Evolutionary conservation across 257 asterid species (phyloP), one percentile per base, ranked within the genome.

Genomic region (Verbena officinalis): DNA sequence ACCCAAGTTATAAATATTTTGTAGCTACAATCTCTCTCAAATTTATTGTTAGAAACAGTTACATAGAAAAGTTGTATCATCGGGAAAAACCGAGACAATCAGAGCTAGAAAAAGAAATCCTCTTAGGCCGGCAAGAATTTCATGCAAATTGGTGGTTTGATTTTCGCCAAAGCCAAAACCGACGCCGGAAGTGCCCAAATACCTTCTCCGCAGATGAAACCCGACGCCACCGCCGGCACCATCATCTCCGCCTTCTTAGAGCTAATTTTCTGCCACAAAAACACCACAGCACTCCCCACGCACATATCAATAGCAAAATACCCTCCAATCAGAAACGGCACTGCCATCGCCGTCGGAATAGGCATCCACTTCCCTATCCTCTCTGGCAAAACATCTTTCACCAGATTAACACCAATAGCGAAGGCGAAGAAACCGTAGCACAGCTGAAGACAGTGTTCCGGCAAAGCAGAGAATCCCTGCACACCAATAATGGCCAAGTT

Each of bases 151-250:
- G 97, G 97, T 7, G 97, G 97, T 5, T 57, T 59, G 4, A 90
- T 46, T 70, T 73, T 90, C 3, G 90, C 87, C 80, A 90, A 73
- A 1, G 90, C 92, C 79, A 90, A 81, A 74, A 90, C 24, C 0
- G 97, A 82, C 0, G 96, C 84, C 3, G 97, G 97, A 51, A 90
- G 82, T 17, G 80, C 68, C 97, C 97, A 90, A 49, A 90, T 63
- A 1, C 97, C 97, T 65, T 90, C 97, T 7, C 97, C 97, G 69
- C 97, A 90, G 0, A 90, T 90, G 27, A 90, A 73, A 12, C 96
- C 97, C 7, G 97, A 87, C 40, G 97, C 96, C 70, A 83, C 83
- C 0, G 96, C 93, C 5, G 98, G 95, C 53, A 91, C 78, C 94
- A 88, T 81, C 45, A 80, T 14, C 17, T 72, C 79, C 0, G 94